Evolutionary conservation across 805 yeast genomes (phyloP), one percentile per base, ranked within the genome.

Genomic region (Brettanomyces custersianus): DNA sequence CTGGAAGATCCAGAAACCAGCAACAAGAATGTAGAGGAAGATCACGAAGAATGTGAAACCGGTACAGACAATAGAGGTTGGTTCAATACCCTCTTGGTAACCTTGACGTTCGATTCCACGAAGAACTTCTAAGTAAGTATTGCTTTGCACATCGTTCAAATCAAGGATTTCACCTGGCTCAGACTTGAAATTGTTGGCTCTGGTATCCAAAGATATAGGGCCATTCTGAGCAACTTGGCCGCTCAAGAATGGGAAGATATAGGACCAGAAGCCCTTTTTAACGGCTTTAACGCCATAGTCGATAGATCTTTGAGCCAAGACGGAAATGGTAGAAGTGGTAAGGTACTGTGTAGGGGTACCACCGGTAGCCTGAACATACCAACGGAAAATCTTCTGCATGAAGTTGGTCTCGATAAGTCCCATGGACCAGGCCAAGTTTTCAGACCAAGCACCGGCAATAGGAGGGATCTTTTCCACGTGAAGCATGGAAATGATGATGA

Each of bases 341-440:
- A 83, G 62, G 51, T 78, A 76, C 29, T 80, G 66, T 4, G 82
- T 61, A 22, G 96, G 95, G 1, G 70, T 60, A 29, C 96, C 96
- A 33, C 96, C 96, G 1, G 96, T 87, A 20, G 92, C 62, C 54
- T 83, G 87, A 30, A 83, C 74, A 48, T 78, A 83, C 94, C 94
- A 83, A 48, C 90, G 66, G 57, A 83, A 80, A 42, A 83, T 78
- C 41, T 74, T 63, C 59, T 88, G 95, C 95, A 88, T 83, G 54
- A 87, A 88, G 3, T 52, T 49, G 28, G 82, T 72, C 54, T 80
- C 66, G 47, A 88, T 84, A 40, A 88, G 66, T 2, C 96, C 96
- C 82, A 88, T 83, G 2, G 95, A 84, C 96, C 96, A 88, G 20
- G 86, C 87, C 51, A 88, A 66, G 52, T 88, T 87, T 57, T 84